Evolutionary conservation across 306 rosid species (phyloP).

Genomic region (Acacia melanoxylon): DNA sequence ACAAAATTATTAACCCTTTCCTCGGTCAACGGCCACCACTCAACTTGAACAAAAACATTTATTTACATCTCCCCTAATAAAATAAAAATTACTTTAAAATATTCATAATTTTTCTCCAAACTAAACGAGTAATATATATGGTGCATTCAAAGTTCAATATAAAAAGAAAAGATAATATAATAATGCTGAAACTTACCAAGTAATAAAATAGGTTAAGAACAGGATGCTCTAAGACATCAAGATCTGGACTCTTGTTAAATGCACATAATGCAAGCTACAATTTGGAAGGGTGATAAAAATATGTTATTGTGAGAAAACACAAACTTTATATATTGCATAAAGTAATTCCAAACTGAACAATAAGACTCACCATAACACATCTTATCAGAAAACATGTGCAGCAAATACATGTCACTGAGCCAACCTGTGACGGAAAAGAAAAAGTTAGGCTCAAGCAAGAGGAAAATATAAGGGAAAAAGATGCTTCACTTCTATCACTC

Average conservation of each 20-base stretch:
- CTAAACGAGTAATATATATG: not conserved
- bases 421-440: conserved; percentile 54
- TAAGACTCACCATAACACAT: conserved; percentile 68
- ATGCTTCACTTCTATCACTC: not conserved
- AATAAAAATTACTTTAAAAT: not conserved
- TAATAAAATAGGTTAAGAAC: conserved; percentile 63
- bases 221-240: conserved; percentile 66
- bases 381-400: conserved; percentile 76
- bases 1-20: not conserved
- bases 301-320: conserved; percentile 22
- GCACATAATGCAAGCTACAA: conserved; percentile 67
- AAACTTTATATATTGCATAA: not conserved
- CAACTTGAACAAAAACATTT: not conserved
- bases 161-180: not conserved
- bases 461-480: not conserved
- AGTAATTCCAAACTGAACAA: conserved; percentile 15
- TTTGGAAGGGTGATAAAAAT: conserved; percentile 23
- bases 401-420: conserved; percentile 68
- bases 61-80: not conserved
- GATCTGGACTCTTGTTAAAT: conserved; percentile 43
- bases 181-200: conserved; percentile 50
- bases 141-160: not conserved
- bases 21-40: not conserved
- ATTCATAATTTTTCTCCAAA: no score
- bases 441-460: conserved; percentile 12